Base-by-base conservation (phyloP, 2,329 filamentous ascomycete species). In the Sclerotinia minor region DNA sequence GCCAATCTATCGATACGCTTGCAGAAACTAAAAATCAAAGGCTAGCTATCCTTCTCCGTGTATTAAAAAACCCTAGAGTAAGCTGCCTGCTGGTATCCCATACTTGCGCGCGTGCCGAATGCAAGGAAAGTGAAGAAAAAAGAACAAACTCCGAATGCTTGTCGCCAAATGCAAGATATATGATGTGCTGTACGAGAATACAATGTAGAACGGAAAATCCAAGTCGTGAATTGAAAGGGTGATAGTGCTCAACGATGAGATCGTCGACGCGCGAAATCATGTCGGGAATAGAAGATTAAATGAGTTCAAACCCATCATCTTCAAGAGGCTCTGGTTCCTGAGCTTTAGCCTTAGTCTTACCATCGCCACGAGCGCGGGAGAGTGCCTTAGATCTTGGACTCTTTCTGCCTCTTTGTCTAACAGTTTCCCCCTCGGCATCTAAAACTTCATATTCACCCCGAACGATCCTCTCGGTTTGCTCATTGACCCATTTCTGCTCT, bases 371-470 rank as follows among this genome's bases (percentile, higher is more conserved):
- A 50, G 59, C 38, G 50, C 45, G 59, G 50, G 45, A 63, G n/a
- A 63, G 59, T 24, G 65, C 61, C 69, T 72, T 73, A 64, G 72
- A 71, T 71, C 73, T 77, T 1, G 76, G 75, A 57, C 72, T 76
- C 69, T 71, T 74, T 69, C 72, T 74, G 53, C 70, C 70, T 68
- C 73, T 74, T 5, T 61, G 69, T 59, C 65, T 73, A 21, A 71
- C 71, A 11, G 67, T 73, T 71, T 77, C 75, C 5, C 76, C 76
- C 5, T 73, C 67, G n/a, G 68, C 69, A 69, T 78, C 76, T 38
- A 78, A 59, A 24, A 78, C 74, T 69, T 77, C 76, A 57, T 77
- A 78, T 61, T 78, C 76, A 9, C 71, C 73, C 55, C 71, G 71
- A 11, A 78, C 69, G 47, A 78, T 75, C 67, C 72, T 73, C 32